Evolutionary conservation across 768 basidiomycete species (phyloP).

Genomic region (Rhodotorula toruloides): DNA sequence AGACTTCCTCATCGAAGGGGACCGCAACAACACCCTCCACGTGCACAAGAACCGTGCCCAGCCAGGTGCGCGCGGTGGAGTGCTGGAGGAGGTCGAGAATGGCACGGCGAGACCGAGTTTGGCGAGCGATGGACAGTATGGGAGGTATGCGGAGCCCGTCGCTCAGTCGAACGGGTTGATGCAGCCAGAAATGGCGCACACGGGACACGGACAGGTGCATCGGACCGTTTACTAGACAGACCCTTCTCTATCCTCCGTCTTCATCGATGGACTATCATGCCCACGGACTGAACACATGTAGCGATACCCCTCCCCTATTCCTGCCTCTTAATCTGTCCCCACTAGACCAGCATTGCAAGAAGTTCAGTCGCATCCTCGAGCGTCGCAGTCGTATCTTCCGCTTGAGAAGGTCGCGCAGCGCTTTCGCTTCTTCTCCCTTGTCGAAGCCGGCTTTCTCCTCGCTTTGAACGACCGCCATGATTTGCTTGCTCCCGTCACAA

Average conservation of each 20-base stretch:
- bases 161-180: neutral
- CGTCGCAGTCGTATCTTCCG: too few species aligned
- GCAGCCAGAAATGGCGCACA: conserved; percentile 18
- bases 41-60: conserved; percentile 14
- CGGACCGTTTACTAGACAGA: neutral
- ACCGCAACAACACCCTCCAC: conserved; percentile 31
- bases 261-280: neutral
- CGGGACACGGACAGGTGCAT: conserved; percentile 2
- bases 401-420: too few species aligned
- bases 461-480: too few species aligned
- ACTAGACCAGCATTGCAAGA: too few species aligned
- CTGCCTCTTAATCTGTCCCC: too few species aligned
- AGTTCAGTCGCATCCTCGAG: too few species aligned
- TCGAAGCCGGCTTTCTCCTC: too few species aligned
- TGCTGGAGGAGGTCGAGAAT: neutral
- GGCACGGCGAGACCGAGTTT: conserved; percentile 13
- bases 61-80: conserved; percentile 23
- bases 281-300: too few species aligned
- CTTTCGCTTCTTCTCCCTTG: too few species aligned
- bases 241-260: too few species aligned
- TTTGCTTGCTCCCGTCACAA: too few species aligned
- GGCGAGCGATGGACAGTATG: conserved; percentile 13
- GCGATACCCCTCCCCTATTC: too few species aligned
- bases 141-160: conserved; percentile 3
- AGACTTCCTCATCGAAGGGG: conserved; percentile 23